These are phyloP conservation scores for Saccharum spontaneum DNA, from an alignment of 176 grass and related monocot species.

Conservation along the genomic window DNA sequence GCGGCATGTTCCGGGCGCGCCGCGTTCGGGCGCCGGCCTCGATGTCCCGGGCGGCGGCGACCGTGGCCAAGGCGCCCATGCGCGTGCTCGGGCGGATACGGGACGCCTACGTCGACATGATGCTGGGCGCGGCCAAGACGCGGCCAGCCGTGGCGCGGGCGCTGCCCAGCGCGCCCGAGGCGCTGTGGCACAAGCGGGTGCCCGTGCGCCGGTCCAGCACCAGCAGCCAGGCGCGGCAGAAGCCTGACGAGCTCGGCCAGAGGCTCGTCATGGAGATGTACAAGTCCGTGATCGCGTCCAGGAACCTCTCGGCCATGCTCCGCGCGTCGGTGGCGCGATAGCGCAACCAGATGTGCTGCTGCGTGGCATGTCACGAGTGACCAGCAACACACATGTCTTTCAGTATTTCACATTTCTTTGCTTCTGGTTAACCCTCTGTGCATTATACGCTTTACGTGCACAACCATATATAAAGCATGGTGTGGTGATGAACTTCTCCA, in stretches of 20 bases:
- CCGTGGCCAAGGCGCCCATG: conserved; percentile 38
- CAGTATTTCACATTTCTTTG: not conserved
- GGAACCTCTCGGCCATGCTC: conserved; percentile 49
- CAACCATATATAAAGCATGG: not conserved
- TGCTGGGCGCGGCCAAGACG: conserved; percentile 40
- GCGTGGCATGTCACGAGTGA: not conserved
- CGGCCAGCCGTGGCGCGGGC: not conserved
- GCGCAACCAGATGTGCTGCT: not conserved
- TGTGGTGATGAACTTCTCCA: not conserved
- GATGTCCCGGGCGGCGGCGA: not conserved
- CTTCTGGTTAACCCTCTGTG: conserved; percentile 2
- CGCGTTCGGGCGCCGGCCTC: conserved; percentile 9
- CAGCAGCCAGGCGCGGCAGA: conserved; percentile 31
- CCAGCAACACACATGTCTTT: not conserved
- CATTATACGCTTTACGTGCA: not conserved
- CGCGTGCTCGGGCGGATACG: conserved; percentile 55
- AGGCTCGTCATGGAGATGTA: conserved; percentile 76
- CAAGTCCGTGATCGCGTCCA: conserved; percentile 59
- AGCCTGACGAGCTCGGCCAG: conserved; percentile 50
- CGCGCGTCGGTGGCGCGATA: conserved; percentile 32
- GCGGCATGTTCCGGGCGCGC: conserved; percentile 40
- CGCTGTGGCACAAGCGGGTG: conserved; percentile 62
- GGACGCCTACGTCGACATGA: conserved; percentile 75
- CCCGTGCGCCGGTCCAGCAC: conserved; percentile 54
- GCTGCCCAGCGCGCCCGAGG: conserved; percentile 33